Percentiles rank a stretch among this genome's conserved stretches.
Evolutionary conservation across 495 filamentous ascomycete genomes (phyloP).

Genomic region (Aspergillus homomorphus): DNA sequence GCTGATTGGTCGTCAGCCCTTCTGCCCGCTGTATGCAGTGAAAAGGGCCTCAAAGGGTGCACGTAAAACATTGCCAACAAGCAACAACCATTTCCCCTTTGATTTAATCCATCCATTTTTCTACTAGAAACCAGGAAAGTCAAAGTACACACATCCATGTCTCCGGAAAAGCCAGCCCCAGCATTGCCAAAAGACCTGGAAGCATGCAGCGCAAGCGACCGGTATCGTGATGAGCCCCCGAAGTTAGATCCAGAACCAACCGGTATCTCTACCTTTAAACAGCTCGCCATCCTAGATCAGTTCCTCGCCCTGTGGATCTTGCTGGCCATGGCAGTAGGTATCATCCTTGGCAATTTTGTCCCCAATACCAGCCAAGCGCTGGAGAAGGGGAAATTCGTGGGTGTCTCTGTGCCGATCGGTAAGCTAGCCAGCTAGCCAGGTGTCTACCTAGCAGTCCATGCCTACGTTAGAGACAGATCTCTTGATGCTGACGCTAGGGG

Average conservation of each 20-base stretch:
- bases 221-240: background rate
- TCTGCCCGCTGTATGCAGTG: background rate
- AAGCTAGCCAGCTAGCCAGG: conserved; percentile 20
- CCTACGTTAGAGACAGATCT: background rate
- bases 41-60: too few relatives aligned
- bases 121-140: too few relatives aligned
- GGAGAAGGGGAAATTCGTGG: conserved; percentile 68
- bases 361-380: conserved; percentile 57
- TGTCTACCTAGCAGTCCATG: background rate
- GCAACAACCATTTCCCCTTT: too few relatives aligned
- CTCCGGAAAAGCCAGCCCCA: conserved; percentile 5
- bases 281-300: conserved; percentile 66
- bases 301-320: conserved; percentile 85
- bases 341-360: conserved; percentile 78
- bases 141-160: too few relatives aligned
- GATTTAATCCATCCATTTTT: too few relatives aligned
- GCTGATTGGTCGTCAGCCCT: background rate
- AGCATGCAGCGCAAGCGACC: conserved; percentile 5
- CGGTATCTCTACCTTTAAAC: conserved; percentile 41
- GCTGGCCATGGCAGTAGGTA: conserved; percentile 76
- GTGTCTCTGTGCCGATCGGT: conserved; percentile 78
- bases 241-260: too few relatives aligned
- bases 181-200: conserved; percentile 9
- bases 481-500: background rate
- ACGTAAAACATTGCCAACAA: too few relatives aligned